Conservation (phyloP, 192 early-diverging fungal genomes). For the Coemansia nantahalensis region DNA sequence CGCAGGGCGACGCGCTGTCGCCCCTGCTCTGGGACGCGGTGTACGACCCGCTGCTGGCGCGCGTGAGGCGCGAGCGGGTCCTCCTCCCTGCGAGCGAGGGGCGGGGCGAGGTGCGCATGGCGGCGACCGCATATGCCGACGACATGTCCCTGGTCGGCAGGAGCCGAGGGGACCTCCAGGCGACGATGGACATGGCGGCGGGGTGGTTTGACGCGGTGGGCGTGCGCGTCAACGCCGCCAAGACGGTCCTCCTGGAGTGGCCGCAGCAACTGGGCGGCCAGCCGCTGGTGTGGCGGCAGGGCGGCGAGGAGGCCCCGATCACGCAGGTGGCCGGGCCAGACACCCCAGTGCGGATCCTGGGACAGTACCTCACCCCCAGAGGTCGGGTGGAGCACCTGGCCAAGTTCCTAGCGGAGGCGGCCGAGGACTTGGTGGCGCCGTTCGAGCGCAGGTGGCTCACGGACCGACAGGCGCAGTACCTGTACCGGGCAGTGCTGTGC, state of each 20-base stretch:
- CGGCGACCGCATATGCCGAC: slow-evolving; percentile 3
- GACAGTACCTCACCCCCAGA: neutral
- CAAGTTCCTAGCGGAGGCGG: neutral
- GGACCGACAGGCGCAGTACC: slow-evolving; percentile 1
- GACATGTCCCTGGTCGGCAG: slow-evolving; percentile 5
- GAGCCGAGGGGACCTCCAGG: neutral
- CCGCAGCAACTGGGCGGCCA: neutral
- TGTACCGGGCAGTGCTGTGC: slow-evolving; percentile 2
- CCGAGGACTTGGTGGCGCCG: neutral
- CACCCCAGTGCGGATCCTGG: neutral
- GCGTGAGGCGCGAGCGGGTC: neutral
- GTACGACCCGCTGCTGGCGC: slow-evolving; percentile 6
- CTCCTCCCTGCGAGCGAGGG: neutral
- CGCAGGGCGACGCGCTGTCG: slow-evolving; percentile 12
- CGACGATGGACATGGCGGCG: neutral
- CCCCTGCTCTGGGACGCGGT: slow-evolving; percentile 9
- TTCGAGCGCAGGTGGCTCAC: slow-evolving; percentile 4
- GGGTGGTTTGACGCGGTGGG: slow-evolving; percentile 1
- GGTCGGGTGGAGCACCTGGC: neutral
- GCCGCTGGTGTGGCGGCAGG: neutral
- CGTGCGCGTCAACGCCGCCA: neutral
- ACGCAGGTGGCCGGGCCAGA: neutral
- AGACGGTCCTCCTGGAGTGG: slow-evolving; percentile 3
- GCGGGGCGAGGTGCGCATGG: neutral
- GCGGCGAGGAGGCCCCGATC: neutral